phyloP scores from a whole-genome alignment of 1,284 basidiomycete genomes.

The Ustilago tritici region DNA sequence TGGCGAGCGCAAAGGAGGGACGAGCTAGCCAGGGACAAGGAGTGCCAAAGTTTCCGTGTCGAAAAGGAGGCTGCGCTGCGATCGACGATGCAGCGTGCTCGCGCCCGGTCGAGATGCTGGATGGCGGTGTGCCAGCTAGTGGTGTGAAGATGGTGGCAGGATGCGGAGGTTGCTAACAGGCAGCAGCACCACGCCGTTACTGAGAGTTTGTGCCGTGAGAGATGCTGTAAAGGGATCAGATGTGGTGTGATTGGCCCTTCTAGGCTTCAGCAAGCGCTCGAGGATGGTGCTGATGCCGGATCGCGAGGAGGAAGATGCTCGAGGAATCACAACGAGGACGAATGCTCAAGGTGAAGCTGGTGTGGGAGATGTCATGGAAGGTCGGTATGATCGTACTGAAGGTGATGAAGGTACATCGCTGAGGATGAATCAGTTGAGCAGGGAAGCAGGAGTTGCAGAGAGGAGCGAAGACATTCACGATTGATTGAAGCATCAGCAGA shows the following conservation, averaged over 20 bases:
- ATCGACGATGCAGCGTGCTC: not conserved
- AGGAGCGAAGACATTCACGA: not conserved
- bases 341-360: slow-evolving; percentile 6
- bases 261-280: not conserved
- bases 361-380: slow-evolving; percentile 11
- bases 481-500: not conserved
- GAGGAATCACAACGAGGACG: not conserved
- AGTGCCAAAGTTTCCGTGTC: not conserved
- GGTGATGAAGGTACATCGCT: slow-evolving; percentile 23
- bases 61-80: not conserved
- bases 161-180: not conserved
- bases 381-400: not conserved
- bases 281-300: not conserved
- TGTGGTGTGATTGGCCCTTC: not conserved
- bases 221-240: not conserved
- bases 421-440: slow-evolving; percentile 7
- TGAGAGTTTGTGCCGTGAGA: not conserved
- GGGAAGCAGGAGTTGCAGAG: not conserved
- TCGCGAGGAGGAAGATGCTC: not conserved
- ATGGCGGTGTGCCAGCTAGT: not conserved
- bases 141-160: not conserved
- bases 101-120: not conserved
- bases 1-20: not conserved
- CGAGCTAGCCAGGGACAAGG: not conserved
- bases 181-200: not conserved